These are phyloP conservation scores for Cucurbita maxima DNA, from an alignment of 306 rosid species.

Conservation along the genomic window DNA sequence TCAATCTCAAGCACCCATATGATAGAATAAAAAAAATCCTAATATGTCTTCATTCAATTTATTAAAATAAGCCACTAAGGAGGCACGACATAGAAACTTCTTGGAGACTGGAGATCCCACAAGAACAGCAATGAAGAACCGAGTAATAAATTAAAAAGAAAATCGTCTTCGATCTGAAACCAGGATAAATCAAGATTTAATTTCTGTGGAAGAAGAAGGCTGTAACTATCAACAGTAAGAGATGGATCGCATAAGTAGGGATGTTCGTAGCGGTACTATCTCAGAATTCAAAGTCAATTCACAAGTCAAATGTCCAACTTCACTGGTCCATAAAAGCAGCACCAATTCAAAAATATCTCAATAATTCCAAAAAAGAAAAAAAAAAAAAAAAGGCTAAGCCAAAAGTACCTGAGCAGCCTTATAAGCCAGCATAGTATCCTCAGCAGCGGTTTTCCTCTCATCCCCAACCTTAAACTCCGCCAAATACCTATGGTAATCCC, in stretches of 20 bases:
- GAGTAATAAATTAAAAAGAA: background rate
- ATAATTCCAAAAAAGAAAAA: background rate
- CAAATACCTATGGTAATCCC: conserved; percentile 23
- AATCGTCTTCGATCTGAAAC: background rate
- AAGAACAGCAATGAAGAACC: background rate
- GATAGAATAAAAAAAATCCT: background rate
- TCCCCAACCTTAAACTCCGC: conserved; percentile 23
- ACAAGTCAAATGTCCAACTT: background rate
- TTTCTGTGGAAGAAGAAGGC: background rate
- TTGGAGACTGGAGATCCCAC: background rate
- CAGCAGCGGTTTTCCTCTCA: conserved; percentile 25
- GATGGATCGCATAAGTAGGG: background rate
- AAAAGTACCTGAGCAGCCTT: conserved; percentile 21
- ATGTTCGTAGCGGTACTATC: background rate
- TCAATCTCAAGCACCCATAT: background rate
- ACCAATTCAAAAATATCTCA: background rate
- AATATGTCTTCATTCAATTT: background rate
- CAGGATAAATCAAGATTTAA: background rate
- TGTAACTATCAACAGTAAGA: background rate
- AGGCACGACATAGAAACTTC: background rate
- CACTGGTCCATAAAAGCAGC: background rate
- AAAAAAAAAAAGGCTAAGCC: background rate
- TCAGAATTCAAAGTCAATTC: conserved; percentile 3
- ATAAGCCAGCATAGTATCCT: conserved; percentile 22
- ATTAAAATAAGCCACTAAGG: background rate